Evolutionary conservation across 208 protist species (phyloP), one percentile per base, ranked within the genome.

Genomic region (Angomonas deanei): DNA sequence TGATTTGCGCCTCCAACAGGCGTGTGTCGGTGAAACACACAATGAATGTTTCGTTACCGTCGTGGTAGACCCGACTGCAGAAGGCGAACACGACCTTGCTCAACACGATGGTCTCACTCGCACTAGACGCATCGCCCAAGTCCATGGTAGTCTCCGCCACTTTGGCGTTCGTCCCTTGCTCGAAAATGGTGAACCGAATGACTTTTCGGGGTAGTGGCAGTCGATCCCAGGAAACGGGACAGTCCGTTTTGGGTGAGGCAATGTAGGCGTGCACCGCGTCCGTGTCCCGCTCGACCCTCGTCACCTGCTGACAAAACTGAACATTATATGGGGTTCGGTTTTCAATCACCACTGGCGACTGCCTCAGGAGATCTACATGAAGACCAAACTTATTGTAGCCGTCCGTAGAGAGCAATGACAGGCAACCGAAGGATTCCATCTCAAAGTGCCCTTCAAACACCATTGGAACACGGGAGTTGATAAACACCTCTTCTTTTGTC

Each of bases 291-390:
- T 1, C 24, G 10, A 32, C 24, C 10, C 4, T 39, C n/a, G 3
- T 23, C 17, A 15, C 55, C 15, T 13, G 38, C 6, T 48, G 33
- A 2, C 31, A 2, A 60, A 64, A 76, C 67, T 80, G 73, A 24
- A 80, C 34, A 0, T 32, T 54, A 19, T 69, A 58, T 11, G 39
- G 21, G n/a, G 78, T 85, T 32, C 78, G 69, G 62, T 85, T 85
- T 58, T 85, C 78, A 4, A 85, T 50, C 48, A 78, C 58, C 6
- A 85, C 33, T 1, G 78, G 74, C 4, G 70, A 15, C 3, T 3
- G 2, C 10, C 50, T 60, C 15, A 34, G 36, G 2, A 30, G 27
- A 42, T 50, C 50, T 15, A 78, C 52, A 34, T 32, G 19, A 38
- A 78, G 59, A 23, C 64, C 33, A 21, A 77, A 53, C 23, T 64